These are phyloP conservation scores for Paxillus rubicundulus DNA, from an alignment of 768 basidiomycete species.

Conservation along the genomic window DNA sequence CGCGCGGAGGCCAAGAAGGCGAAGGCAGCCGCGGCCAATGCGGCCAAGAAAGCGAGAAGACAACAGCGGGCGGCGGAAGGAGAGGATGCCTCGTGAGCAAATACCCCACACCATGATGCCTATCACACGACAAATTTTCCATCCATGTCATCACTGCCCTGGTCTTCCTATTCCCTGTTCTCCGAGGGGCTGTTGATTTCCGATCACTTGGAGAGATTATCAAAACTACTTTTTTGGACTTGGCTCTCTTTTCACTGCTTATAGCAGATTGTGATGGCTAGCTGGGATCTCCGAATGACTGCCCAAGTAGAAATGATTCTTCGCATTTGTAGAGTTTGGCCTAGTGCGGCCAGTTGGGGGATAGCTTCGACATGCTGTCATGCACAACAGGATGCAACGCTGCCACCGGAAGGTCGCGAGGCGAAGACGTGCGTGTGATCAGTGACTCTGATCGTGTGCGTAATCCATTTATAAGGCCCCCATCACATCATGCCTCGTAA, in stretches of 20 bases:
- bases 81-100: conserved; percentile 9
- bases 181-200: conserved; percentile 2
- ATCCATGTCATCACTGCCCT: not conserved
- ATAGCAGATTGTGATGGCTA: conserved; percentile 7
- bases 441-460: no score
- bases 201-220: conserved; percentile 1
- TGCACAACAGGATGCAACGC: conserved; percentile 20
- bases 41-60: conserved; percentile 86
- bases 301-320: not conserved
- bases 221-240: conserved; percentile 5
- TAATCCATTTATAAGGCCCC: not conserved
- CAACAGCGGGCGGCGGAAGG: conserved; percentile 54
- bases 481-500: not conserved
- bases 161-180: not conserved
- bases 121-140: not conserved
- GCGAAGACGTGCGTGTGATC: not conserved
- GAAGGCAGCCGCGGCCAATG: conserved; percentile 82
- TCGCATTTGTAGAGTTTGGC: conserved; percentile 7
- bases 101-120: conserved; percentile 3
- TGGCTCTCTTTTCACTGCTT: not conserved
- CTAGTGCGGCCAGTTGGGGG: conserved; percentile 18
- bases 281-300: no score
- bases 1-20: conserved; percentile 80
- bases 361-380: conserved; percentile 24
- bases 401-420: conserved; percentile 5